Percentiles rank a stretch among this genome's conserved stretches.
phyloP scores from a whole-genome alignment of 2,329 filamentous ascomycete species.

The Fulvia fulva region DNA sequence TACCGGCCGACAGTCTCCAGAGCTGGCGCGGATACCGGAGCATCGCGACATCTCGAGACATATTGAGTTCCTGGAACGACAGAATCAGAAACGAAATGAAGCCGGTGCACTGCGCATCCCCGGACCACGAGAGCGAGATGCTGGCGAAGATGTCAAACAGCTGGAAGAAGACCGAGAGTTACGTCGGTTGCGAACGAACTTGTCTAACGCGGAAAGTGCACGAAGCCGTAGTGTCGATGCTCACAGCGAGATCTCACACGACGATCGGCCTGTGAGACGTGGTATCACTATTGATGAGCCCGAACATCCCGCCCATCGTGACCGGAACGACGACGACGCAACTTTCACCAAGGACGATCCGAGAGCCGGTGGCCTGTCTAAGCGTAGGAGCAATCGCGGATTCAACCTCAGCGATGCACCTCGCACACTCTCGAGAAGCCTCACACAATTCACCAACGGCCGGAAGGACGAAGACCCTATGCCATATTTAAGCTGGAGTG shows the following conservation, averaged over 20 bases:
- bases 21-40: slow-evolving; percentile 48
- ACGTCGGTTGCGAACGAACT: slow-evolving; percentile 28
- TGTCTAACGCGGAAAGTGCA: background rate
- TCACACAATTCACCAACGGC: slow-evolving; percentile 54
- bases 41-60: slow-evolving; percentile 58
- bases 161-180: slow-evolving; percentile 46
- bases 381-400: slow-evolving; percentile 3
- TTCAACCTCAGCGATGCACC: slow-evolving; percentile 12
- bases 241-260: slow-evolving; percentile 11
- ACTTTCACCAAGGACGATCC: slow-evolving; percentile 14
- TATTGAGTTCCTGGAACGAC: slow-evolving; percentile 82
- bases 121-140: slow-evolving; percentile 84
- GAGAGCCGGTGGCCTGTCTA: background rate
- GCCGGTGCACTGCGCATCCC: slow-evolving; percentile 80
- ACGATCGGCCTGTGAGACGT: background rate
- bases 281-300: slow-evolving; percentile 65
- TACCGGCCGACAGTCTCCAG: slow-evolving; percentile 33
- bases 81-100: slow-evolving; percentile 60
- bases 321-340: slow-evolving; percentile 18
- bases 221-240: slow-evolving; percentile 17
- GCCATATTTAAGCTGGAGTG: slow-evolving; percentile 91
- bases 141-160: slow-evolving; percentile 66
- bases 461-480: slow-evolving; percentile 55
- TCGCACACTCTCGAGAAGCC: slow-evolving; percentile 45
- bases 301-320: slow-evolving; percentile 39